Percentiles rank a stretch among this genome's conserved stretches.
Evolutionary conservation across 1,284 basidiomycete genomes (phyloP).

Genomic region (Ceratobasidium theobromae): DNA sequence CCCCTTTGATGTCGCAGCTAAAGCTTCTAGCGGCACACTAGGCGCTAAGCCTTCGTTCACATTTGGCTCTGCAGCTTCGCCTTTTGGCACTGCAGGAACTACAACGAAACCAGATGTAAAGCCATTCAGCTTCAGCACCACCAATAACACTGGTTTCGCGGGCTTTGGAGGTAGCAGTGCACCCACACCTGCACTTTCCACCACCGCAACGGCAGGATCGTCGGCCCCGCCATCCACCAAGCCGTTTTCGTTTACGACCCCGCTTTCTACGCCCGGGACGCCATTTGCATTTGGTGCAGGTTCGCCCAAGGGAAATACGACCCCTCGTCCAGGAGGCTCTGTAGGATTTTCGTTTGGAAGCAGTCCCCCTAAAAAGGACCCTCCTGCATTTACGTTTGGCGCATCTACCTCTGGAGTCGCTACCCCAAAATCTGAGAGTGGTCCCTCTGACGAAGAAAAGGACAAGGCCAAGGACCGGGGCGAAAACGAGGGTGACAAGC

Average conservation of each 20-base stretch:
- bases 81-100: constrained; percentile 14
- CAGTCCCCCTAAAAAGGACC: constrained; percentile 19
- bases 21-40: neutral
- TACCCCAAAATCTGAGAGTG: constrained; percentile 9
- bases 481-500: too few species aligned
- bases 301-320: constrained; percentile 12
- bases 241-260: constrained; percentile 10
- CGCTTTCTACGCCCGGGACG: constrained; percentile 23
- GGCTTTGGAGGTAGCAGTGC: neutral
- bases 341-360: constrained; percentile 29
- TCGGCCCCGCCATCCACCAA: neutral
- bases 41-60: constrained; percentile 30
- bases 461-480: constrained; percentile 5
- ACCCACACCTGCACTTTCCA: neutral
- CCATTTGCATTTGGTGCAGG: constrained; percentile 30
- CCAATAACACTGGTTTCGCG: constrained; percentile 2
- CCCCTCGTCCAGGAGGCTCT: constrained; percentile 9
- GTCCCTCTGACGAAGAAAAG: constrained; percentile 21
- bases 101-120: constrained; percentile 26
- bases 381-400: constrained; percentile 11
- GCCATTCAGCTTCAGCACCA: constrained; percentile 27
- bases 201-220: constrained; percentile 6
- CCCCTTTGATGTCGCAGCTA: constrained; percentile 13
- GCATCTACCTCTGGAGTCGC: neutral
- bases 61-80: constrained; percentile 27